A percentile compares a stretch with the other conserved stretches of the same genome.
phyloP scores from a whole-genome alignment of 2,329 filamentous ascomycete species.

The Paecilomyces dactylethromorphus region DNA sequence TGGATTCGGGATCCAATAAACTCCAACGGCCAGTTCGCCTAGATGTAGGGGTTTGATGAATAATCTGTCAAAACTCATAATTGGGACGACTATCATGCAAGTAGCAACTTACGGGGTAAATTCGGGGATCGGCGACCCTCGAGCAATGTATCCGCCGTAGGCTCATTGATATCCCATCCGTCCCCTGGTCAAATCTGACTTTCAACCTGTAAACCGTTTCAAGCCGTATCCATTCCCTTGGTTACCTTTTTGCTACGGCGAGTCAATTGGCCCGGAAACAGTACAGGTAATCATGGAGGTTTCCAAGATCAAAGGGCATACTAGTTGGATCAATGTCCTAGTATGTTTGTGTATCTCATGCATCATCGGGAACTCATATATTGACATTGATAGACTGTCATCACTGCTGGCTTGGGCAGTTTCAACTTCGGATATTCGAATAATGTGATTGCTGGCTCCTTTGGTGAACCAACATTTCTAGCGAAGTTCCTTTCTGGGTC shows the following conservation, averaged over 20 bases:
- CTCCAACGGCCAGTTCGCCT: no score
- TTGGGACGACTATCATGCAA: no score
- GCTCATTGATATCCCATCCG: no score
- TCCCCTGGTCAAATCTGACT: not conserved
- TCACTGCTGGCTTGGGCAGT: constrained; percentile 17
- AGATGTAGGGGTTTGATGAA: no score
- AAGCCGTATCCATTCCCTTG: not conserved
- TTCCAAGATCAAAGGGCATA: not conserved
- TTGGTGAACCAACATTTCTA: constrained; percentile 21
- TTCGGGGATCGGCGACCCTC: no score
- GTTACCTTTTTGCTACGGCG: not conserved
- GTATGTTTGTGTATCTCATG: not conserved
- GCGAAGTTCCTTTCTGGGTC: constrained; percentile 13
- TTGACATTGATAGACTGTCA: not conserved
- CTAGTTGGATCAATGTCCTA: not conserved
- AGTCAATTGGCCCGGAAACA: not conserved
- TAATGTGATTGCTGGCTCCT: constrained; percentile 21
- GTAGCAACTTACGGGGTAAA: no score
- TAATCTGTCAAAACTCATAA: no score
- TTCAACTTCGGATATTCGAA: constrained; percentile 23
- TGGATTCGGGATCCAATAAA: no score
- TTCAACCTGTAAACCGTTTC: not conserved
- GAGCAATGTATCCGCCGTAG: no score
- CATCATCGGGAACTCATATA: not conserved
- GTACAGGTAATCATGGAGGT: not conserved